Percentiles rank a stretch among this genome's conserved stretches.
Evolutionary conservation across 1,284 basidiomycete species (phyloP).

Genomic region (Stereum hirsutum): DNA sequence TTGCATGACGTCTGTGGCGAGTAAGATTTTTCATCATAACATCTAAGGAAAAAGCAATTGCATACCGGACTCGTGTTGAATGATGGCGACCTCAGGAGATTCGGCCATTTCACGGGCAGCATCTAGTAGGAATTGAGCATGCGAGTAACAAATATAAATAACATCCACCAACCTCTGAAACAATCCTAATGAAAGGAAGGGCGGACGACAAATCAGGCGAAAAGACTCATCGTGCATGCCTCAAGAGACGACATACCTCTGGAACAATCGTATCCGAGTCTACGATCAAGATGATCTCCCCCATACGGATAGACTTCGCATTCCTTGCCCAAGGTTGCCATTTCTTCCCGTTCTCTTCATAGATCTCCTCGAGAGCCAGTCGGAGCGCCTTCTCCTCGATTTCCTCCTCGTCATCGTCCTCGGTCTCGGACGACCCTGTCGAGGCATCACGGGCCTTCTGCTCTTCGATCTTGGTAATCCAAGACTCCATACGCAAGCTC

Average conservation of each 20-base stretch:
- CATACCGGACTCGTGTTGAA: constrained; percentile 72
- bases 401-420: constrained; percentile 23
- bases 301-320: constrained; percentile 46
- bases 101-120: constrained; percentile 74
- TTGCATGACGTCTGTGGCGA: constrained; percentile 75
- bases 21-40: constrained; percentile 6
- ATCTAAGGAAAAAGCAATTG: constrained; percentile 5
- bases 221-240: too few relatives aligned
- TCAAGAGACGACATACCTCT: constrained; percentile 29
- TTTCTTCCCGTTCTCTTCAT: constrained; percentile 39
- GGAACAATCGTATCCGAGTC: constrained; percentile 85
- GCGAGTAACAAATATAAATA: constrained; percentile 31
- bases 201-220: background rate
- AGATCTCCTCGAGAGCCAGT: constrained; percentile 61
- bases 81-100: constrained; percentile 73
- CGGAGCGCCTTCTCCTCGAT: constrained; percentile 58
- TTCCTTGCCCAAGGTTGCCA: constrained; percentile 63
- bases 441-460: constrained; percentile 15
- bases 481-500: constrained; percentile 41
- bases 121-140: too few relatives aligned
- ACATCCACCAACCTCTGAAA: background rate
- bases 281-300: constrained; percentile 61
- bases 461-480: constrained; percentile 37
- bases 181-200: background rate
- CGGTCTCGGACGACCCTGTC: constrained; percentile 12